A percentile compares a stretch with the other conserved stretches of the same genome.
These are phyloP conservation scores for Chlorella variabilis DNA, from an alignment of 163 green algal species.

Conservation along the genomic window DNA sequence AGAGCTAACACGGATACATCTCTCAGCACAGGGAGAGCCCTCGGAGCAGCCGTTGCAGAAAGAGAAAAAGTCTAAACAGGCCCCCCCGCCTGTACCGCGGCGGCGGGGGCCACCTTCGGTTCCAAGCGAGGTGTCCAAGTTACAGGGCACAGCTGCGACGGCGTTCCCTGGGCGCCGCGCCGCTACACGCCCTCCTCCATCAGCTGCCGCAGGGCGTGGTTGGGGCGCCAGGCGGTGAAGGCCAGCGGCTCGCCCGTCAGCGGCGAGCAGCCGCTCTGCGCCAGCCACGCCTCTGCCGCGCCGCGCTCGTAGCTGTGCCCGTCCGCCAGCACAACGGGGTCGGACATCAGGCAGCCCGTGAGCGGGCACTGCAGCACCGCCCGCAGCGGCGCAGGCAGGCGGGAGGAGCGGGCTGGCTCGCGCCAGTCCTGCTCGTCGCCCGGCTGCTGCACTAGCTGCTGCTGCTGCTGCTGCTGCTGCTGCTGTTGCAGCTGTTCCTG, in stretches of 20 bases:
- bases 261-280: neutral
- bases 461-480: neutral
- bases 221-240: neutral
- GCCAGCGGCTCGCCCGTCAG: constrained; percentile 6
- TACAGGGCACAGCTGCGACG: too few relatives aligned
- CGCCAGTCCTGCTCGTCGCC: too few relatives aligned
- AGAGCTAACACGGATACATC: too few relatives aligned
- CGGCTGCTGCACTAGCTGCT: neutral
- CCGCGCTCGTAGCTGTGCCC: constrained; percentile 11
- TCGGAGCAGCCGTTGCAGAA: too few relatives aligned
- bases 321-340: neutral
- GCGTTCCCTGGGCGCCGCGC: too few relatives aligned
- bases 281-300: constrained; percentile 1
- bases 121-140: too few relatives aligned
- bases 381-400: neutral
- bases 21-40: too few relatives aligned
- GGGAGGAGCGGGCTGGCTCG: too few relatives aligned
- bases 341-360: neutral
- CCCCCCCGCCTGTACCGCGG: too few relatives aligned
- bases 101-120: too few relatives aligned
- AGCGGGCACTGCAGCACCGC: constrained; percentile 4
- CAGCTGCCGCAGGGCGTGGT: constrained; percentile 9
- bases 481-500: too few relatives aligned
- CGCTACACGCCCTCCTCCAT: neutral
- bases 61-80: too few relatives aligned